Base-by-base conservation (phyloP, 192 early-diverging fungal genomes). In the Radiomyces spectabilis region DNA sequence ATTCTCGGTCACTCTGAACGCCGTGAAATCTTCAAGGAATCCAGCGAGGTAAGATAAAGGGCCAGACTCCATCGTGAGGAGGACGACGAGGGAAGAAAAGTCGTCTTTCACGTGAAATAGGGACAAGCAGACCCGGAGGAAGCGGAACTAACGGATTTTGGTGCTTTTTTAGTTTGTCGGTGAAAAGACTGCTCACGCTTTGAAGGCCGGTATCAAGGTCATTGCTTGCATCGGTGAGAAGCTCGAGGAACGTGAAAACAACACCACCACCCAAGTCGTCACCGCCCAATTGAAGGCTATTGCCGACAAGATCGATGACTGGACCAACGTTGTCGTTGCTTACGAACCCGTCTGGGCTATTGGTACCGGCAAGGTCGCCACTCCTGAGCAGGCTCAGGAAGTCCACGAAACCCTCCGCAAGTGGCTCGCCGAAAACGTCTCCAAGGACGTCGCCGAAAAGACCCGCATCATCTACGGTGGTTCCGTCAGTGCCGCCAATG, bases 341-440 rank as follows among this genome's bases (percentile, higher is more conserved):
- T 99, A 99, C 73, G 97, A 99, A 79, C 97, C 97, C 48, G 97
- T 99, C 50, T 99, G 97, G 97, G 97, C 97, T 30, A 98, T 99
- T 62, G 95, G 97, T 45, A 99, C 97, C 16, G 97, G 97, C 57
- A 93, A 93, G 84, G 95, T 99, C 9, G 95, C 97, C 38, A 84
- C 90, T 18, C 91, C 89, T 44, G 74, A 87, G 33, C 92, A 97
- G 80, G 97, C 97, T 37, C 94, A 99, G 81, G 95, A 99, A 62
- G 88, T 89, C 40, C 97, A 99, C 75, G 74, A 64, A 15, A 77
- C 73, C 46, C 93, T 99, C 69, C 87, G 96, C 61, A 59, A 75
- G 44, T 97, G 93, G 86, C 80, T 99, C 57, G 73, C 70, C 44
- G 78, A 80, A 32, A 87, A 91, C 50, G 92, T 97, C 42, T 93